Conservation (phyloP, 768 basidiomycete genomes). For the Pleurotus tuoliensis region DNA sequence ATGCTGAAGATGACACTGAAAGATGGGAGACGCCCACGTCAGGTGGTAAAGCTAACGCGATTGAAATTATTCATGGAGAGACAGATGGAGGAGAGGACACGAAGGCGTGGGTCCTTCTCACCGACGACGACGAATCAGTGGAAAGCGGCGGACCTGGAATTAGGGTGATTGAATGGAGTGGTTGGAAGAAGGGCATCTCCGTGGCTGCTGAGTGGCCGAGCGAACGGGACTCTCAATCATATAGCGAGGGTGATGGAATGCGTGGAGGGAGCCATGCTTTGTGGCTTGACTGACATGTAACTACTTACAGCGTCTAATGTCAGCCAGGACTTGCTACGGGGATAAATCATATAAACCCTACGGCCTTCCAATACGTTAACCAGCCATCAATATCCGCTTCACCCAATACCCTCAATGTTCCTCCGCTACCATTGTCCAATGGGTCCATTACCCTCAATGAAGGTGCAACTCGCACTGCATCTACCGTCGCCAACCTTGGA, state of each 20-base stretch:
- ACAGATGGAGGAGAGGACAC: slow-evolving; percentile 13
- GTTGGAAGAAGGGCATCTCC: slow-evolving; percentile 34
- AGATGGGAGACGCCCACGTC: slow-evolving; percentile 43
- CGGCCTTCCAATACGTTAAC: background rate
- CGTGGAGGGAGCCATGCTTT: slow-evolving; percentile 49
- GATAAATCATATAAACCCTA: background rate
- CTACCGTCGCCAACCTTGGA: slow-evolving; percentile 13
- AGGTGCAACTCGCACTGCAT: slow-evolving; percentile 5
- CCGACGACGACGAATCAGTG: slow-evolving; percentile 41
- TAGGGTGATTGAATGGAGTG: slow-evolving; percentile 47
- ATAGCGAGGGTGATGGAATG: slow-evolving; percentile 23
- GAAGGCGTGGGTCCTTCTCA: slow-evolving; percentile 44
- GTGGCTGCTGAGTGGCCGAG: slow-evolving; percentile 41
- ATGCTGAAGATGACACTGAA: slow-evolving; percentile 23
- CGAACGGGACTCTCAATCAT: background rate
- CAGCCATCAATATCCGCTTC: background rate
- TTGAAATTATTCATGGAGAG: slow-evolving; percentile 36
- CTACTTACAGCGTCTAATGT: background rate
- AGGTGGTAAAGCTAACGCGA: slow-evolving; percentile 49
- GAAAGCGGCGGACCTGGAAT: slow-evolving; percentile 32
- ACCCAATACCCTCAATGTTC: background rate
- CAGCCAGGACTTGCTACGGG: no score
- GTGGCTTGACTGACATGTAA: slow-evolving; percentile 37
- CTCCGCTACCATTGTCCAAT: background rate
- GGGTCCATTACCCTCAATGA: background rate